A percentile compares a stretch with the other conserved stretches of the same genome.
These are phyloP conservation scores for Ogataea ganodermae DNA, from an alignment of 805 yeast genomes.

Conservation along the genomic window DNA sequence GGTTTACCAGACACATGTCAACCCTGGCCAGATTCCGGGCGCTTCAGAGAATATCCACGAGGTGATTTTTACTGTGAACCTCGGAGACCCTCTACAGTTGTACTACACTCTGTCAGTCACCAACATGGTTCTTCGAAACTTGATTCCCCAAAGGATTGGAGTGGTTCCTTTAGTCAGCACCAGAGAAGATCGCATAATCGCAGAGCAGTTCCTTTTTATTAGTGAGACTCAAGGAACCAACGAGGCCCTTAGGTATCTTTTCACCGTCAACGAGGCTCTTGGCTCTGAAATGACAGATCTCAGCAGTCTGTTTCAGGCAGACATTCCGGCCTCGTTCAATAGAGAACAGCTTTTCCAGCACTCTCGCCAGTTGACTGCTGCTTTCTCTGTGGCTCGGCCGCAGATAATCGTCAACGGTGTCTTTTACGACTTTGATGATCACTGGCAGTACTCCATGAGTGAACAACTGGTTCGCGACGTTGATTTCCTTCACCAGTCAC, in stretches of 20 bases:
- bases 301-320: slow-evolving; percentile 7
- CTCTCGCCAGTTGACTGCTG: slow-evolving; percentile 28
- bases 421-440: slow-evolving; percentile 47
- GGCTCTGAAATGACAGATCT: background rate
- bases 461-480: slow-evolving; percentile 59
- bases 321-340: slow-evolving; percentile 10
- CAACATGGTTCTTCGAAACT: slow-evolving; percentile 50
- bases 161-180: slow-evolving; percentile 60
- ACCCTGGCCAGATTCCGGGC: slow-evolving; percentile 65
- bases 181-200: slow-evolving; percentile 24
- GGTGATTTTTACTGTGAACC: slow-evolving; percentile 64
- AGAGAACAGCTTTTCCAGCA: slow-evolving; percentile 25
- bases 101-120: slow-evolving; percentile 51
- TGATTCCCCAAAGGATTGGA: slow-evolving; percentile 80
- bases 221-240: slow-evolving; percentile 20
- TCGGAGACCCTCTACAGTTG: slow-evolving; percentile 55
- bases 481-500: slow-evolving; percentile 32
- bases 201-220: slow-evolving; percentile 30
- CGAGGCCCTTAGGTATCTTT: slow-evolving; percentile 28
- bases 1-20: slow-evolving; percentile 46
- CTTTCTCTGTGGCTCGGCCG: slow-evolving; percentile 47
- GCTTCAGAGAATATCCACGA: slow-evolving; percentile 76
- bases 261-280: slow-evolving; percentile 20
- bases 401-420: slow-evolving; percentile 74
- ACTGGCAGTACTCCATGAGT: slow-evolving; percentile 58